Conservation (phyloP, 1,284 basidiomycete species). For the Microbotryum saponariae region DNA sequence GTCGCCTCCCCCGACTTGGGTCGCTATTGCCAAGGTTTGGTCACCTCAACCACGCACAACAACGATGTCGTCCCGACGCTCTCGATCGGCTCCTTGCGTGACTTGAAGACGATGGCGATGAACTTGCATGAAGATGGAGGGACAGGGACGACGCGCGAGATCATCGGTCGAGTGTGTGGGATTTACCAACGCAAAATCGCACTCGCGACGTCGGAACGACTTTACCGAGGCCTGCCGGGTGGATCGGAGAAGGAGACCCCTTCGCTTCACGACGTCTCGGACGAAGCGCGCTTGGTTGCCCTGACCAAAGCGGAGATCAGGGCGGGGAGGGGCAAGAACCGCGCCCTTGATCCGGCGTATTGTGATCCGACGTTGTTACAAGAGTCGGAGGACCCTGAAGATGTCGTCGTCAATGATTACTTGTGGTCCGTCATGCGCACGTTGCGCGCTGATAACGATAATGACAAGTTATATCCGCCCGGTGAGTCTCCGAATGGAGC, state of each 20-base stretch:
- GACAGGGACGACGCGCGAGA: constrained; percentile 44
- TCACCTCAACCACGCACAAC: constrained; percentile 46
- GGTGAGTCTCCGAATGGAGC: constrained; percentile 5
- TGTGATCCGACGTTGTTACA: constrained; percentile 34
- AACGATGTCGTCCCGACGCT: constrained; percentile 44
- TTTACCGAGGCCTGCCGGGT: neutral
- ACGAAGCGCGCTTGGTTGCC: constrained; percentile 19
- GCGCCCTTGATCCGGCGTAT: constrained; percentile 33
- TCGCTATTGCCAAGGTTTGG: constrained; percentile 43
- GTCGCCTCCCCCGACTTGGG: constrained; percentile 46
- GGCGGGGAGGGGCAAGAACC: constrained; percentile 30
- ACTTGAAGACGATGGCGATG: constrained; percentile 47
- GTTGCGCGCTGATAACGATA: constrained; percentile 44
- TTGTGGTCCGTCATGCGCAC: constrained; percentile 44
- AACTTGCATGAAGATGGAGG: constrained; percentile 44
- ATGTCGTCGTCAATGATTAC: constrained; percentile 41
- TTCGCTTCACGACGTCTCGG: constrained; percentile 16
- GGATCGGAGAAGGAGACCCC: neutral
- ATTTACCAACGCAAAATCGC: constrained; percentile 32
- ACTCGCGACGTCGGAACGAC: neutral
- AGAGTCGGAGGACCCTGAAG: constrained; percentile 14
- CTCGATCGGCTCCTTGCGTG: constrained; percentile 46
- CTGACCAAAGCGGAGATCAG: constrained; percentile 16
- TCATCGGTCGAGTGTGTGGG: constrained; percentile 44
- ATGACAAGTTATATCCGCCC: constrained; percentile 45